Evolutionary conservation across 2,329 filamentous ascomycete species (phyloP).

Genomic region (Penicillium sp.): DNA sequence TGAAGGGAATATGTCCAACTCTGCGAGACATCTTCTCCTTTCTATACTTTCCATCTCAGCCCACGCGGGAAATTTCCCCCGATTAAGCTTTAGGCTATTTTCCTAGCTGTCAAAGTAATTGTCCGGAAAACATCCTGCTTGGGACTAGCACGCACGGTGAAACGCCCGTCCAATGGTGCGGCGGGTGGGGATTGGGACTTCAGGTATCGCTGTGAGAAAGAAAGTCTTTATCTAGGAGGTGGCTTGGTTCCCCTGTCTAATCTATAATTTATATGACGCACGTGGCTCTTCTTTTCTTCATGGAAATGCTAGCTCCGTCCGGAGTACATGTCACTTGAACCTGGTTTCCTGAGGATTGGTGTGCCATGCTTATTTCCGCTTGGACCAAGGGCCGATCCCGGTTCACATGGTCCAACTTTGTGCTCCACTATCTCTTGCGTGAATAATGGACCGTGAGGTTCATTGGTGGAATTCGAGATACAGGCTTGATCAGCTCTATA

Average conservation of each 20-base stretch:
- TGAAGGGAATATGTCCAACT: background rate
- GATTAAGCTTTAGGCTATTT: background rate
- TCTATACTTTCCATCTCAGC: background rate
- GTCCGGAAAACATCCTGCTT: constrained; percentile 1
- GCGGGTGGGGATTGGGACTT: constrained; percentile 1
- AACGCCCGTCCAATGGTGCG: constrained; percentile 5
- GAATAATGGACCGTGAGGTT: background rate
- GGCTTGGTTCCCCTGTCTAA: background rate
- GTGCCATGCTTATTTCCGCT: background rate
- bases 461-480: background rate
- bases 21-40: background rate
- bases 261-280: background rate
- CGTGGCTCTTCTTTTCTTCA: background rate
- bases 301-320: background rate
- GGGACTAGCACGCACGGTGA: constrained; percentile 9
- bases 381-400: constrained; percentile 1
- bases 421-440: background rate
- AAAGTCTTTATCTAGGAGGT: background rate
- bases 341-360: background rate
- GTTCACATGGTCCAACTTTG: background rate
- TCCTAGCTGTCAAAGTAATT: background rate
- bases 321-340: background rate
- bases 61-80: background rate
- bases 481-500: background rate
- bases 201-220: background rate